Evolutionary conservation across 139 green algal species (phyloP), one percentile per base, ranked within the genome.

Genomic region (Chlamydomonas schloesseri): DNA sequence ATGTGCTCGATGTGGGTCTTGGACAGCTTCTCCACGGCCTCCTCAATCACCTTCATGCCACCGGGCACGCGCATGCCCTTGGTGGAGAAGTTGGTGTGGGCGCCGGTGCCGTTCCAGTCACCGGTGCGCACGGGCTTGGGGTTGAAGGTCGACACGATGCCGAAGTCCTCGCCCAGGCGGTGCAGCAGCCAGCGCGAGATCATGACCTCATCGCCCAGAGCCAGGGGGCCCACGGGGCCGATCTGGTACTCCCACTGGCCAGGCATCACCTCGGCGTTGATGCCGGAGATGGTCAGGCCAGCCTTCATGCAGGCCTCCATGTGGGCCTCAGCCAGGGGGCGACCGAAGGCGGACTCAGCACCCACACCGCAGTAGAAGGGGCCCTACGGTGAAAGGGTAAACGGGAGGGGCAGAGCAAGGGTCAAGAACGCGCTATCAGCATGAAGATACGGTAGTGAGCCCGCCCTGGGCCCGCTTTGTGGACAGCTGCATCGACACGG

Each of bases 221-320:
- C 96, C 82, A 98, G 92, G 46, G 95, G 92, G 69, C 94, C 95
- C 28, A 94, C 92, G 50, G 96, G 96, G 60, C 96, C 96, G 46
- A 98, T 95, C 95, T 98, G 96, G 96, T 94, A 98, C 94, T 98
- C 96, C 96, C 96, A 98, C 92, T 98, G 96, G 37, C 96, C 96
- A 65, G 96, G 96, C 96, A 98, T 96, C 42, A 98, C 91, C 95
- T 98, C 96, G 65, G 96, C 90, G 89, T 98, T 98, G 88, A 98
- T 97, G 86, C 96, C 96, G 21, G 76, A 92, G 93, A 97, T 96
- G 87, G 87, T 93, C 15, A 98, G 88, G 80, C 95, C 95, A 42
- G 93, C 93, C 88, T 95, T 93, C 88, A 98, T 93, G 94, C 96
- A 98, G 20, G 96, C 96, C 69, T 98, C 94, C 89, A 97, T 84